Conservation (phyloP, 352 stramenopile genomes). For the Plasmopara muralis region DNA sequence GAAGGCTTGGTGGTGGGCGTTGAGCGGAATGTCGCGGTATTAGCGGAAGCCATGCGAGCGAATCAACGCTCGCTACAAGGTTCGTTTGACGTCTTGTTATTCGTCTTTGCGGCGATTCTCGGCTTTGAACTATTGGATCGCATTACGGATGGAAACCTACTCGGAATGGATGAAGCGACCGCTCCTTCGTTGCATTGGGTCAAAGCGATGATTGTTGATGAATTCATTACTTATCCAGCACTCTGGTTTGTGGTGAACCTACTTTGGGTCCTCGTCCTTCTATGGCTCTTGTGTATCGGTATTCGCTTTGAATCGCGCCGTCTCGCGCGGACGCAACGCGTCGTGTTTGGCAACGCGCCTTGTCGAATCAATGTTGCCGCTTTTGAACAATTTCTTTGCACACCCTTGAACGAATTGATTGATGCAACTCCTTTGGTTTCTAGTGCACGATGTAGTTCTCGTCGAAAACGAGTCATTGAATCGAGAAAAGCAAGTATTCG, state of each 20-base stretch:
- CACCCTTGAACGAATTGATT: conserved; percentile 7
- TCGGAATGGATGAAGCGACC: conserved; percentile 52
- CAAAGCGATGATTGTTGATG: conserved; percentile 35
- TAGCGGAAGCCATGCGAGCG: conserved; percentile 47
- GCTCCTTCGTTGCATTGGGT: conserved; percentile 46
- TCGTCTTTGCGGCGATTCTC: conserved; percentile 89
- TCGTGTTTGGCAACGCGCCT: conserved; percentile 35
- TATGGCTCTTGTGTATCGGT: conserved; percentile 22
- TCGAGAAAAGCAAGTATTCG: conserved; percentile 53
- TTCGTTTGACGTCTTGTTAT: conserved; percentile 84
- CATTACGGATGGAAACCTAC: conserved; percentile 88
- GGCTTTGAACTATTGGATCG: conserved; percentile 94
- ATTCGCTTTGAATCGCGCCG: conserved; percentile 37
- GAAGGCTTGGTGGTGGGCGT: conserved; percentile 55
- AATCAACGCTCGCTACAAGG: conserved; percentile 61
- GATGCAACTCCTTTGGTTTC: neutral
- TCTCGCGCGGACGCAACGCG: conserved; percentile 32
- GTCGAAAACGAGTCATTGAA: conserved; percentile 41
- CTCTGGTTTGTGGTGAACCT: conserved; percentile 50
- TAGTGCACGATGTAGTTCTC: conserved; percentile 10
- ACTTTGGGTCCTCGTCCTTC: conserved; percentile 41
- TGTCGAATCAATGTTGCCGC: conserved; percentile 44
- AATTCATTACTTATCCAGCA: conserved; percentile 32
- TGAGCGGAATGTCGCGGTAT: conserved; percentile 52
- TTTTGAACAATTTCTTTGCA: conserved; percentile 45